Conservation (phyloP, 2,329 filamentous ascomycete genomes). For the Daldinia sp. region DNA sequence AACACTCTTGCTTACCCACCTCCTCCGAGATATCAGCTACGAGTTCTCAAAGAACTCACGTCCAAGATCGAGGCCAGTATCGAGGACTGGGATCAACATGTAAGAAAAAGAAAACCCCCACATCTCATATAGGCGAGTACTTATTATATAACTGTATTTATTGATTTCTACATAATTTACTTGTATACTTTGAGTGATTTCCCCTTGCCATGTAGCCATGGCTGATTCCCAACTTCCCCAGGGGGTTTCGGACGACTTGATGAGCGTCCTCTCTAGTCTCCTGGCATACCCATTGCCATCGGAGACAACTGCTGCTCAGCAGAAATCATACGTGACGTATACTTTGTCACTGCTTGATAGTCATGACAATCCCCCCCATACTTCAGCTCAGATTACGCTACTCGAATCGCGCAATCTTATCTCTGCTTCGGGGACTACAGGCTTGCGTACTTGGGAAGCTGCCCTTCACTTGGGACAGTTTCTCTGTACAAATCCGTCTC, state of each 20-base stretch:
- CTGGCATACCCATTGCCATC: slow-evolving; percentile 73
- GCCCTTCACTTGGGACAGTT: slow-evolving; percentile 79
- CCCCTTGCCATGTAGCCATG: slow-evolving; percentile 36
- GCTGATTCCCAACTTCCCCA: slow-evolving; percentile 56
- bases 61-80: slow-evolving; percentile 79
- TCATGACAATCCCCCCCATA: slow-evolving; percentile 5
- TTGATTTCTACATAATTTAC: neutral
- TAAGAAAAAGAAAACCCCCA: slow-evolving; percentile 63
- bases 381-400: slow-evolving; percentile 64
- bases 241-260: slow-evolving; percentile 87
- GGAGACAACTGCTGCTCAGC: slow-evolving; percentile 74
- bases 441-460: slow-evolving; percentile 84
- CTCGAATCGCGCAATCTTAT: slow-evolving; percentile 78
- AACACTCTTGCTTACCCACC: slow-evolving; percentile 68
- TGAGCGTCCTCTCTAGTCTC: slow-evolving; percentile 74
- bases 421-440: slow-evolving; percentile 78
- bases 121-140: neutral
- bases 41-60: slow-evolving; percentile 79
- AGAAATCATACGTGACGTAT: slow-evolving; percentile 82
- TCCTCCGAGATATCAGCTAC: slow-evolving; percentile 76
- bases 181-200: neutral
- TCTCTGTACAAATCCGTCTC: slow-evolving; percentile 62
- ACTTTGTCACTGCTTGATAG: slow-evolving; percentile 56
- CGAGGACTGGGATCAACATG: slow-evolving; percentile 86
- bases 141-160: neutral